Evolutionary conservation across 2,329 filamentous ascomycete genomes (phyloP).

Genomic region (Piedraia hortae): DNA sequence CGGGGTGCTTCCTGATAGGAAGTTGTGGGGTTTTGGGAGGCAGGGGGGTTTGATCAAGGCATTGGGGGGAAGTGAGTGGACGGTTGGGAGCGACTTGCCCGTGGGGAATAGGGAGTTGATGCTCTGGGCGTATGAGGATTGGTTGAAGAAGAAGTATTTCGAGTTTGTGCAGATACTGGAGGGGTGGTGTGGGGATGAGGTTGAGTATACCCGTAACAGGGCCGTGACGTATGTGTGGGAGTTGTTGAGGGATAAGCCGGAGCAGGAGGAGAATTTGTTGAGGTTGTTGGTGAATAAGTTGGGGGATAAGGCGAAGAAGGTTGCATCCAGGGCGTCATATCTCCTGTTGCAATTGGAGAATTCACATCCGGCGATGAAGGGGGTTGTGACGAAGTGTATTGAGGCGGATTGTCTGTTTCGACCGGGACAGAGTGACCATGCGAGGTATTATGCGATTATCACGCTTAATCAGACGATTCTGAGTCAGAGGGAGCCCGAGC

Average conservation of each 20-base stretch:
- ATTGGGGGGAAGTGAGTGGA: slow-evolving; percentile 44
- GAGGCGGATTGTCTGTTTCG: slow-evolving; percentile 73
- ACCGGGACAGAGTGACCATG: slow-evolving; percentile 61
- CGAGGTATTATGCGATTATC: slow-evolving; percentile 88
- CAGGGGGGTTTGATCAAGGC: slow-evolving; percentile 52
- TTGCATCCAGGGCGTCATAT: slow-evolving; percentile 78
- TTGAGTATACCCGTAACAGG: slow-evolving; percentile 70
- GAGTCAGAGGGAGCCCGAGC: slow-evolving; percentile 51
- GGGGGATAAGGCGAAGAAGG: slow-evolving; percentile 83
- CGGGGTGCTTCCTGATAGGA: slow-evolving; percentile 60
- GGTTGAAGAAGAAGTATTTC: slow-evolving; percentile 84
- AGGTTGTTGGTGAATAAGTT: slow-evolving; percentile 87
- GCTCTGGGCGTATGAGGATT: slow-evolving; percentile 78
- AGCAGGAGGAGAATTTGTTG: slow-evolving; percentile 85
- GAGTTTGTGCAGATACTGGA: slow-evolving; percentile 78
- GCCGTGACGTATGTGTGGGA: slow-evolving; percentile 81
- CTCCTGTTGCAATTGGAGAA: slow-evolving; percentile 75
- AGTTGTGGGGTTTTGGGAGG: slow-evolving; percentile 48
- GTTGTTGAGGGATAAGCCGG: slow-evolving; percentile 78
- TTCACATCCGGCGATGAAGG: slow-evolving; percentile 80
- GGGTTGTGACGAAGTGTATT: slow-evolving; percentile 55
- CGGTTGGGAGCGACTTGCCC: slow-evolving; percentile 39
- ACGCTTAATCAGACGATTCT: slow-evolving; percentile 92
- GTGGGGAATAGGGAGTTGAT: slow-evolving; percentile 51
- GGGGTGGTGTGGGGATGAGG: slow-evolving; percentile 79